Conservation (phyloP, 805 yeast species). For the Ogataea paradorogensis region DNA sequence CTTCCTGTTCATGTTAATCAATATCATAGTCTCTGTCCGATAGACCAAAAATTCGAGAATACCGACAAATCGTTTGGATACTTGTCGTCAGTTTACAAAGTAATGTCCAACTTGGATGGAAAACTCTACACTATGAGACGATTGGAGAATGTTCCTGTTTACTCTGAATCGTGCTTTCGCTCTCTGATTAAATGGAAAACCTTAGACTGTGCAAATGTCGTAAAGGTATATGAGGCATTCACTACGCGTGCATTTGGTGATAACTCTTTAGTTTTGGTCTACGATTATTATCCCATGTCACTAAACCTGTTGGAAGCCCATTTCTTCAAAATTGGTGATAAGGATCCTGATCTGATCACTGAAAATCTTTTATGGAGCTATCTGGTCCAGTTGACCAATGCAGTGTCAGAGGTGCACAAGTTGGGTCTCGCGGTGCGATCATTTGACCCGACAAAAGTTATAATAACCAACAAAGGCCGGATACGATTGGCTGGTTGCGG, state of each 20-base stretch:
- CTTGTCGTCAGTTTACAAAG: constrained; percentile 69
- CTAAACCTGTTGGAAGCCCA: constrained; percentile 69
- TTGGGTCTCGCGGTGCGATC: constrained; percentile 62
- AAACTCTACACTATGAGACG: constrained; percentile 72
- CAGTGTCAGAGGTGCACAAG: constrained; percentile 62
- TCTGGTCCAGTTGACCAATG: constrained; percentile 70
- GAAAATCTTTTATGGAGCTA: constrained; percentile 75
- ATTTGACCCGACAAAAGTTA: constrained; percentile 62
- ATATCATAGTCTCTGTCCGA: constrained; percentile 82
- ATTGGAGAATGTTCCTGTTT: constrained; percentile 55
- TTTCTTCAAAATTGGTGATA: constrained; percentile 40
- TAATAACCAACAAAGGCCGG: constrained; percentile 70
- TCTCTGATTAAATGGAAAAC: constrained; percentile 66
- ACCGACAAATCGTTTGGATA: constrained; percentile 47
- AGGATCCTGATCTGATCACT: constrained; percentile 48
- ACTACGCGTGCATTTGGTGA: constrained; percentile 85
- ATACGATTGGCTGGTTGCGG: constrained; percentile 72
- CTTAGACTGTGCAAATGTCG: constrained; percentile 55
- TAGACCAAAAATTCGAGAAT: constrained; percentile 51
- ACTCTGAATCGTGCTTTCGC: constrained; percentile 57
- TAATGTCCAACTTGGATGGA: constrained; percentile 76
- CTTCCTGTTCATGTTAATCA: constrained; percentile 76
- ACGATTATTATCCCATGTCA: constrained; percentile 82
- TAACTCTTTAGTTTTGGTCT: constrained; percentile 67
- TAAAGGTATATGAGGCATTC: constrained; percentile 74